Base-by-base conservation (phyloP, 108 stramenopile genomes). In the Asterionellopsis glacialis region DNA sequence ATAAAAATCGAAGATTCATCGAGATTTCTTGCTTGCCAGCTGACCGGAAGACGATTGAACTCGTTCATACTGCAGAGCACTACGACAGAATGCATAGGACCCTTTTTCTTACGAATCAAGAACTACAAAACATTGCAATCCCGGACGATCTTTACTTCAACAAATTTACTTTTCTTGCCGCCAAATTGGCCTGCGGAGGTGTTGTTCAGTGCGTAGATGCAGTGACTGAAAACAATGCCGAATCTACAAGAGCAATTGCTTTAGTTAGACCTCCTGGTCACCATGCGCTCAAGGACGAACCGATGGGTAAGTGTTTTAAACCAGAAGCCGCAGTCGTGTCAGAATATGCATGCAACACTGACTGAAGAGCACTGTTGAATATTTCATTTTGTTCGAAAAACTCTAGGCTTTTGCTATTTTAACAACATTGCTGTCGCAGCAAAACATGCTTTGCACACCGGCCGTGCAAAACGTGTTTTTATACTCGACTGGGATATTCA, bases 401-500 rank as follows among this genome's bases (percentile, higher is more conserved):
- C n/a, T n/a, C 14, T 27, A 63, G 81, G 83, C 22, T 81, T 77
- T 61, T 81, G 80, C 49, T 81, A 77, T 50, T 66, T 81, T 28
- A 81, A 81, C 52, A 71, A 70, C 64, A 73, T 73, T 24, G 80
- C 80, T 7, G 58, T 57, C 26, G 73, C 66, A 11, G 47, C 49
- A 19, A 58, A 53, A 13, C 25, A 45, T 42, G 65, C 27, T 42
- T 14, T 22, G 43, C 41, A 28, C 28, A 64, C 45, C 41, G 59
- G 51, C 40, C 67, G 63, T 4, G 45, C 25, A n/a, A 26, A 49
- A 5, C 16, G 47, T 22, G 67, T 79, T 11, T 75, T 69, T 28
- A 65, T 80, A 24, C 45, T 83, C 45, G 82, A 83, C 44, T 64
- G 73, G 22, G 82, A 83, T 50, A 68, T 77, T 48, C 82, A 77